A percentile compares a stretch with the other conserved stretches of the same genome.
Conservation (phyloP, 257 asterid genomes). For the Petrea volubilis region DNA sequence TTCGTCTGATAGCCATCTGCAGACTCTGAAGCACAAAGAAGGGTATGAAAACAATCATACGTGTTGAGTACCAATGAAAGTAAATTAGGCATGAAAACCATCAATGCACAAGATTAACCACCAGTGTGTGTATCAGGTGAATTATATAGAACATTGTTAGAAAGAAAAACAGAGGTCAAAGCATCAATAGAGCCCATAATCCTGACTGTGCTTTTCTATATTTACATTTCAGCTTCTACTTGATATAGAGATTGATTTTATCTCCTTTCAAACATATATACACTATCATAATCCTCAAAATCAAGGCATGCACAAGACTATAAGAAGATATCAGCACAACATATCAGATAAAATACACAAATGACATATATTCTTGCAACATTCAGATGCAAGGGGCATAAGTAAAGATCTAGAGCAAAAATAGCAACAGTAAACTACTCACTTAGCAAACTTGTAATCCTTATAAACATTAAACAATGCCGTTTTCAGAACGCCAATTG, state of each 20-base stretch:
- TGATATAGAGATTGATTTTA: not conserved
- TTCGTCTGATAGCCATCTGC: slow-evolving; percentile 68
- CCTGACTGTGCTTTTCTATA: not conserved
- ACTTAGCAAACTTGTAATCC: slow-evolving; percentile 67
- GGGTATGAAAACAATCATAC: slow-evolving; percentile 9
- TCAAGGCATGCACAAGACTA: not conserved
- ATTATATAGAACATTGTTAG: not conserved
- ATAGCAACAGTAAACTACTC: slow-evolving; percentile 25
- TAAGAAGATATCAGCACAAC: not conserved
- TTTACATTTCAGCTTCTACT: slow-evolving; percentile 1
- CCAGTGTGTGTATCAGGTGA: not conserved
- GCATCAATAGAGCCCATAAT: slow-evolving; percentile 7
- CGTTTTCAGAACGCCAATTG: slow-evolving; percentile 63
- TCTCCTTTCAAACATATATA: not conserved
- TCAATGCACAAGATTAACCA: not conserved
- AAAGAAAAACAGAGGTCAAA: slow-evolving; percentile 6
- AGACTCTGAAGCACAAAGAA: slow-evolving; percentile 52
- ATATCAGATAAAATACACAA: not conserved
- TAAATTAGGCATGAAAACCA: slow-evolving; percentile 18
- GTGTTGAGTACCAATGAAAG: slow-evolving; percentile 1
- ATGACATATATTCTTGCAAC: not conserved
- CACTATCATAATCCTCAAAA: slow-evolving; percentile 1
- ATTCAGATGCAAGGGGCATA: slow-evolving; percentile 1
- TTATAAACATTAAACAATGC: slow-evolving; percentile 69
- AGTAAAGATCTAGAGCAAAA: slow-evolving; percentile 1